These are phyloP conservation scores for Cytospora paraplurivora DNA, from an alignment of 2,329 filamentous ascomycete species.

Conservation along the genomic window DNA sequence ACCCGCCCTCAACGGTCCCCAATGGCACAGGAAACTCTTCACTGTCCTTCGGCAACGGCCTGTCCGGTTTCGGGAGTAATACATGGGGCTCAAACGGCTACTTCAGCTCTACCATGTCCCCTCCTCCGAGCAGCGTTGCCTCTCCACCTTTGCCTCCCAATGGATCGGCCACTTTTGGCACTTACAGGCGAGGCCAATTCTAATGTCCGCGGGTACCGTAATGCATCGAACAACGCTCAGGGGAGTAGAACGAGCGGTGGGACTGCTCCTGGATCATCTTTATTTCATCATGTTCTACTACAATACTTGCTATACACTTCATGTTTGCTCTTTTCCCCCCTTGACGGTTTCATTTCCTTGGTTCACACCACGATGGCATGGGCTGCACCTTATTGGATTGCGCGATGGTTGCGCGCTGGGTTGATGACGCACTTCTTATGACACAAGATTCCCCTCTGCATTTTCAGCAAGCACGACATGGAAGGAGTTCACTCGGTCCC, in stretches of 20 bases:
- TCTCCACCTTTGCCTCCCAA: conserved; percentile 3
- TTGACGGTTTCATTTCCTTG: conserved; percentile 3
- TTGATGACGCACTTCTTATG: conserved; percentile 13
- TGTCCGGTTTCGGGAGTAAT: conserved; percentile 8
- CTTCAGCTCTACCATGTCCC: conserved; percentile 3
- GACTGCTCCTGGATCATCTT: not conserved
- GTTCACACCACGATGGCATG: conserved; percentile 13
- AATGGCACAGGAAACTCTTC: conserved; percentile 9
- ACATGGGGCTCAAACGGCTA: conserved; percentile 18
- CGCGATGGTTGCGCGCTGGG: conserved; percentile 10
- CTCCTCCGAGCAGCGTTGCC: conserved; percentile 4
- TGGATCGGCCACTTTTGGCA: conserved; percentile 4
- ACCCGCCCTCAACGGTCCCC: conserved; percentile 8
- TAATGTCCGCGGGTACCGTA: not conserved
- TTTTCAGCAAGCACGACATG: conserved; percentile 21
- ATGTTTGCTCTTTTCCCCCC: conserved; percentile 4
- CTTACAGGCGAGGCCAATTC: conserved; percentile 16
- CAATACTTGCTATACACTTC: conserved; percentile 1
- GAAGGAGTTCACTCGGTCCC: conserved; percentile 25
- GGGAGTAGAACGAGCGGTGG: too few species aligned
- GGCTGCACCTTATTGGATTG: conserved; percentile 15
- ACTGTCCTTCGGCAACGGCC: conserved; percentile 1
- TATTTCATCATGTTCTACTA: not conserved
- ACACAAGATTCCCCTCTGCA: conserved; percentile 25
- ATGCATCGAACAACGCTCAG: not conserved